Evolutionary conservation across 352 stramenopile species (phyloP).

Genomic region (Pythium brachiatum): DNA sequence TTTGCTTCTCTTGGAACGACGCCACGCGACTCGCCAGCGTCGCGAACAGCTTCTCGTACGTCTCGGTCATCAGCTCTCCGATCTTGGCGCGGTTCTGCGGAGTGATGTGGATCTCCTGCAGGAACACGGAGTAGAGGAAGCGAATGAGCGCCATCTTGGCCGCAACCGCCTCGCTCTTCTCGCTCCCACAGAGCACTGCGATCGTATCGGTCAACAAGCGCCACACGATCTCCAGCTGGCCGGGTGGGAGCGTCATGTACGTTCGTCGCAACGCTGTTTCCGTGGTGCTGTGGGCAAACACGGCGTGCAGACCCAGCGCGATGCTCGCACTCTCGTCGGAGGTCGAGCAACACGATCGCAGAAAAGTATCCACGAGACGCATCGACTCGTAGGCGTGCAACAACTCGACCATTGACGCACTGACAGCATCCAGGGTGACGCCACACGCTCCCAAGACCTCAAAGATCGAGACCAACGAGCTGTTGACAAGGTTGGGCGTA

Average conservation of each 20-base stretch:
- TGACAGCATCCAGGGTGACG: conserved; percentile 18
- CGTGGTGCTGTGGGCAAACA: conserved; percentile 43
- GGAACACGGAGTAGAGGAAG: conserved; percentile 70
- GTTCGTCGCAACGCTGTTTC: conserved; percentile 55
- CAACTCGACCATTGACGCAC: conserved; percentile 49
- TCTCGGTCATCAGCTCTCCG: conserved; percentile 40
- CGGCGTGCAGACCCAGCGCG: conserved; percentile 39
- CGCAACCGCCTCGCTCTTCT: conserved; percentile 7
- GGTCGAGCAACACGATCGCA: conserved; percentile 39
- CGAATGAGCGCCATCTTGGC: conserved; percentile 51
- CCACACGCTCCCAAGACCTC: conserved; percentile 40
- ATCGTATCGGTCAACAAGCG: conserved; percentile 59
- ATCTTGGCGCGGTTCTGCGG: conserved; percentile 71
- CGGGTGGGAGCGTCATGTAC: conserved; percentile 70
- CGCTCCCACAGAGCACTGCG: conserved; percentile 20
- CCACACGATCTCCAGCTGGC: conserved; percentile 81
- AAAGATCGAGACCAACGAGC: conserved; percentile 60
- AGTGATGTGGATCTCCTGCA: conserved; percentile 81
- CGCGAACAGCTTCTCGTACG: conserved; percentile 49
- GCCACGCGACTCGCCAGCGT: conserved; percentile 8
- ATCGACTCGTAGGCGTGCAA: conserved; percentile 82
- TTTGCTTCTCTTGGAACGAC: conserved; percentile 11
- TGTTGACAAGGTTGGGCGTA: conserved; percentile 75
- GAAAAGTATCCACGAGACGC: conserved; percentile 70
- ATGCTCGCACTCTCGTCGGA: conserved; percentile 13